A percentile compares a stretch with the other conserved stretches of the same genome.
These are phyloP conservation scores for Hymenotorrendiella dingleyae DNA, from an alignment of 2,329 filamentous ascomycete species.

Conservation along the genomic window DNA sequence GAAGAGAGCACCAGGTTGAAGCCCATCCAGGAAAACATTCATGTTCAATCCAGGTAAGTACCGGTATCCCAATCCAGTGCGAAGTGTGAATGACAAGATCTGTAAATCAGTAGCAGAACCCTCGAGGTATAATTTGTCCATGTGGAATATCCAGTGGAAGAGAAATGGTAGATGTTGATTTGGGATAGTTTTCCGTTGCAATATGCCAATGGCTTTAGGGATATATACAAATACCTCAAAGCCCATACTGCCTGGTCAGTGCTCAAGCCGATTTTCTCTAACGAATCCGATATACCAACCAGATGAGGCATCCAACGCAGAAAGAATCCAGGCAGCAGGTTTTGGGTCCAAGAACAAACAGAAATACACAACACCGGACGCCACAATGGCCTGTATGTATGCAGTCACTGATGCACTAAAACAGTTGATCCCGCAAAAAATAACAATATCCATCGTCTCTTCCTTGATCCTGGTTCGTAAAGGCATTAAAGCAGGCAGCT, in stretches of 20 bases:
- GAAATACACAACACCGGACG: conserved; percentile 20
- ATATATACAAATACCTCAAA: conserved; percentile 21
- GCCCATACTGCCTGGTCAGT: conserved; percentile 22
- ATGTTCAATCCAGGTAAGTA: too few species aligned
- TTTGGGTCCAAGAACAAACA: conserved; percentile 18
- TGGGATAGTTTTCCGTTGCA: conserved; percentile 14
- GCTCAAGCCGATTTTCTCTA: conserved; percentile 12
- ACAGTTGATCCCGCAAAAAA: conserved; percentile 20
- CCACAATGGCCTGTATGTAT: conserved; percentile 28
- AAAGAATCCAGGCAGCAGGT: conserved; percentile 28
- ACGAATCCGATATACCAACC: conserved; percentile 21
- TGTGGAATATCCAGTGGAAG: conserved; percentile 5
- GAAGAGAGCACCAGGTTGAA: too few species aligned
- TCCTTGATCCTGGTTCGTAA: conserved; percentile 22
- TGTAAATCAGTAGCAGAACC: background rate
- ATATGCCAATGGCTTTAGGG: conserved; percentile 10
- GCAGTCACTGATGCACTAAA: conserved; percentile 30
- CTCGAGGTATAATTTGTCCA: background rate
- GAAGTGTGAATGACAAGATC: background rate
- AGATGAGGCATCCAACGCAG: conserved; percentile 16
- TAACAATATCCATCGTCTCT: conserved; percentile 19
- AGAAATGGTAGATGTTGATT: conserved; percentile 4
- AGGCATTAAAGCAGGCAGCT: conserved; percentile 21
- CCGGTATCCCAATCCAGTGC: too few species aligned
- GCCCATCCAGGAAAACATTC: too few species aligned